Percentiles rank a stretch among this genome's conserved stretches.
phyloP scores from a whole-genome alignment of 768 basidiomycete genomes.

The Suillus weaverae region DNA sequence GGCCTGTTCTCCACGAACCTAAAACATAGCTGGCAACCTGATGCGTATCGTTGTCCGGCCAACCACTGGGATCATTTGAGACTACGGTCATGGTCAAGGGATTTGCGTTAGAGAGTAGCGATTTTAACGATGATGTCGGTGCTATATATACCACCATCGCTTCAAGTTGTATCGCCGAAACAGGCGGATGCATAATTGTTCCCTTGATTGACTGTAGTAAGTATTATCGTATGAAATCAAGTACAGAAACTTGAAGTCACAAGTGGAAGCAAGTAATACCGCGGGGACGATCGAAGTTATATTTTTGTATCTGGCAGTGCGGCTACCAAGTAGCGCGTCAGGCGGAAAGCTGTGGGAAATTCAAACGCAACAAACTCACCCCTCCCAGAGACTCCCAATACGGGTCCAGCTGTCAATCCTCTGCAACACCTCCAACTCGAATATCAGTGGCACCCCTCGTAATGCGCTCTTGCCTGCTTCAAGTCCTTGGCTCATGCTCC shows the following conservation, averaged over 20 bases:
- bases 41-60: neutral
- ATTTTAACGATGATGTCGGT: neutral
- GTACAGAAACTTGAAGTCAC: neutral
- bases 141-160: neutral
- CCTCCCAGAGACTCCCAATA: no score
- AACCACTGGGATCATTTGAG: neutral
- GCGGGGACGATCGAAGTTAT: neutral
- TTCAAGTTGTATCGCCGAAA: neutral
- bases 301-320: neutral
- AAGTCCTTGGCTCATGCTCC: neutral
- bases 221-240: neutral
- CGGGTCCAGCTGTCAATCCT: neutral
- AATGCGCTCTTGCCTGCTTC: neutral
- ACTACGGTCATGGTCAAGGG: neutral
- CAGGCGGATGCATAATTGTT: neutral
- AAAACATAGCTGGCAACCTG: neutral
- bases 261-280: neutral
- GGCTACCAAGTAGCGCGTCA: neutral
- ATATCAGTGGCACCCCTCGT: neutral
- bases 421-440: neutral
- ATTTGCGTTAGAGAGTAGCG: neutral
- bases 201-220: neutral
- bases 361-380: no score
- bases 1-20: neutral
- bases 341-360: no score